Base-by-base conservation (phyloP, 352 stramenopile genomes). In the Aphanomyces invadans region DNA sequence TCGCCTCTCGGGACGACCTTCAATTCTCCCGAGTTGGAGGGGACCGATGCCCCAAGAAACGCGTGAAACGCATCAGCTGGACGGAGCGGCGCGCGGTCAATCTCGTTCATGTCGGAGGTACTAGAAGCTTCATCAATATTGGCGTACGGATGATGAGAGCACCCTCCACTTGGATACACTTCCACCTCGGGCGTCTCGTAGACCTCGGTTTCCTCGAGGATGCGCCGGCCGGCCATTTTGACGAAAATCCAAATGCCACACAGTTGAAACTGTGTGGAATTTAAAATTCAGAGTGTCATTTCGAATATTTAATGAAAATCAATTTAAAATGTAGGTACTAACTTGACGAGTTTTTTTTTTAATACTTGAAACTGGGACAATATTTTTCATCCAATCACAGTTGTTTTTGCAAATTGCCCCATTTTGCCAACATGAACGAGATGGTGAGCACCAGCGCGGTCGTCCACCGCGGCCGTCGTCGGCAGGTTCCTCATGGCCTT, bases 181-280 rank as follows among this genome's bases (percentile, higher is more conserved):
- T 67, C 60, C 3, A 57, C 60, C 32, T 67, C 60, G 3, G 60
- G 60, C 21, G 60, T 67, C 60, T 67, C 60, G 28, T 67, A 67
- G 9, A 67, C 60, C 49, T 67, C 60, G 25, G 60, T 67, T 26
- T 67, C 60, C 23, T 67, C 60, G 5, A 67, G 46, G 11, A 67
- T 51, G 29, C 60, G 45, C 12, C 60, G 60, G 3, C 5, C 55
- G 17, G 29, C 55, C 55, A 64, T 64, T 38, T n/a, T 2, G 12
- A 42, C 36, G 36, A 42, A 42, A 15, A 42, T 42, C 36, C 36
- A 42, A 42, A 42, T 42, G 7, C 15, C 36, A 42, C 7, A 15
- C 7, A 9, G 44, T 7, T 5, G 4, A 31, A 31, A 23, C n/a
- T n/a, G n/a, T n/a, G n/a, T n/a, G n/a, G n/a, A n/a, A n/a, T n/a